phyloP scores from a whole-genome alignment of 352 stramenopile species.

The Globisporangium parvum region DNA sequence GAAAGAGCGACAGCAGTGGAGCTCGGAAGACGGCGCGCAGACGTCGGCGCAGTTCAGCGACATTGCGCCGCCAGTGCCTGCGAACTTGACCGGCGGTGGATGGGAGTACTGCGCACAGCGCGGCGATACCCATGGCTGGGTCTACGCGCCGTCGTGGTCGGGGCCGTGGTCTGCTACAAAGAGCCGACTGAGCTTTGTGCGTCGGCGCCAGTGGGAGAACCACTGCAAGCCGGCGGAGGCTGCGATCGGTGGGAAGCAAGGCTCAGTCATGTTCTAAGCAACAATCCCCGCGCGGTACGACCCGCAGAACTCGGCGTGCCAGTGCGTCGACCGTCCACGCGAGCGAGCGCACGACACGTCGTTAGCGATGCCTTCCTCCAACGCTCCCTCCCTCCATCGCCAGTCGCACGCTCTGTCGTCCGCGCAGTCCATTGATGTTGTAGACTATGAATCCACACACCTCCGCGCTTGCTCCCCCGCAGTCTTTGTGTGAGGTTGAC shows the following conservation, averaged over 20 bases:
- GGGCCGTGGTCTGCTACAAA: conserved; percentile 54
- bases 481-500: too few species aligned
- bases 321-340: background rate
- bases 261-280: conserved; percentile 23
- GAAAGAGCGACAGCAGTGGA: conserved; percentile 43
- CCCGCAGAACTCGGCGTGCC: background rate
- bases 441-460: background rate
- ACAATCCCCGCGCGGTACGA: too few species aligned
- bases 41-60: conserved; percentile 43
- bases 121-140: conserved; percentile 53
- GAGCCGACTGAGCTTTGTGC: conserved; percentile 45
- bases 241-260: conserved; percentile 11
- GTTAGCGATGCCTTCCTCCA: too few species aligned
- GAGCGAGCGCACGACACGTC: too few species aligned
- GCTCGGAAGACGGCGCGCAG: conserved; percentile 36
- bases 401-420: background rate
- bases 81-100: conserved; percentile 30
- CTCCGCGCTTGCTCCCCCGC: too few species aligned
- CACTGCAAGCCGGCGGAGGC: conserved; percentile 26
- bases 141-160: conserved; percentile 55
- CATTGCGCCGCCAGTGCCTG: conserved; percentile 30
- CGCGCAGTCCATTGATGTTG: background rate
- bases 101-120: conserved; percentile 50
- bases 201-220: conserved; percentile 71
- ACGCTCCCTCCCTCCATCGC: background rate